These are phyloP conservation scores for Blumeria graminis DNA, from an alignment of 2,329 filamentous ascomycete genomes.

Conservation along the genomic window DNA sequence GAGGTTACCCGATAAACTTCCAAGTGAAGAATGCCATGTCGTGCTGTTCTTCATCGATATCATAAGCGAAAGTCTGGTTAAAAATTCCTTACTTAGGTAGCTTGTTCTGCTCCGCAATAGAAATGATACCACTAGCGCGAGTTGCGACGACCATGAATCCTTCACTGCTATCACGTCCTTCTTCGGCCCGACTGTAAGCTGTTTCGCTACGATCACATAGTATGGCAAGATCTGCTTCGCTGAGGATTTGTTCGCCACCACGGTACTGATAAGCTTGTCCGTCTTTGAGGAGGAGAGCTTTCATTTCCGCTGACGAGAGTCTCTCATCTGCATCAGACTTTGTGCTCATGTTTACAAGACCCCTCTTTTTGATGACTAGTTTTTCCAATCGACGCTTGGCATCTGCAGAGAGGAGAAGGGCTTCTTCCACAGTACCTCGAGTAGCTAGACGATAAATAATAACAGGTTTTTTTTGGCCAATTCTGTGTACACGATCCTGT, in stretches of 20 bases:
- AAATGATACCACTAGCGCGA: conserved; percentile 21
- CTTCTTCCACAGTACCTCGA: conserved; percentile 77
- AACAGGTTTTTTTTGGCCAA: conserved; percentile 79
- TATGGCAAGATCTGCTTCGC: conserved; percentile 49
- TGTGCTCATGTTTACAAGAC: conserved; percentile 38
- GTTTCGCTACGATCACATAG: conserved; percentile 47
- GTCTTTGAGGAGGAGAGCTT: conserved; percentile 41
- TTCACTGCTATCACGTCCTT: conserved; percentile 47
- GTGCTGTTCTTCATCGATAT: too few relatives aligned
- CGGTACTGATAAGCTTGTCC: conserved; percentile 39
- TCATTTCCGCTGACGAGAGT: conserved; percentile 35
- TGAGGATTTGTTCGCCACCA: conserved; percentile 42
- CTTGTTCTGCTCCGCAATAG: too few relatives aligned
- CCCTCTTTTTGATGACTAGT: conserved; percentile 82
- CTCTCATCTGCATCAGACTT: conserved; percentile 26
- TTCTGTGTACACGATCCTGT: conserved; percentile 83
- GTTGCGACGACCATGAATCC: conserved; percentile 64
- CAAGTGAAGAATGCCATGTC: too few relatives aligned
- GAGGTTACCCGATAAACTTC: too few relatives aligned
- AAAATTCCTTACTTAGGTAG: too few relatives aligned
- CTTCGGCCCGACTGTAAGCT: conserved; percentile 47
- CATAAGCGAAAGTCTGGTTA: too few relatives aligned
- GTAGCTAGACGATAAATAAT: conserved; percentile 87
- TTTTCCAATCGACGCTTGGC: conserved; percentile 84
- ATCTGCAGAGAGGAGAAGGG: conserved; percentile 64